Conservation (phyloP, 2,329 filamentous ascomycete species). For the Aspergillus persii region DNA sequence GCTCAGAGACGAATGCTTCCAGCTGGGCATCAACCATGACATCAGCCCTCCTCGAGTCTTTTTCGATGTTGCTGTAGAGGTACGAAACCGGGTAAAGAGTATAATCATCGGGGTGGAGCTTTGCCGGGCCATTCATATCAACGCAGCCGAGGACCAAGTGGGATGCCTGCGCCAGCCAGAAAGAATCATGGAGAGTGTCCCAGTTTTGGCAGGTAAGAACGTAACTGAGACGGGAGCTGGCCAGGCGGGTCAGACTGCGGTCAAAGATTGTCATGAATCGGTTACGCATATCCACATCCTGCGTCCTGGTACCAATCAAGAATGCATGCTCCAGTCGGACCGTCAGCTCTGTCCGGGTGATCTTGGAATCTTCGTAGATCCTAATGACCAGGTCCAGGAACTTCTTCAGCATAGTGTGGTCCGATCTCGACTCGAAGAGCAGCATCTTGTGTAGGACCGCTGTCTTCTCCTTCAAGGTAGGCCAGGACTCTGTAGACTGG, state of each 20-base stretch:
- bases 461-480: conserved; percentile 97
- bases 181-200: conserved; percentile 91
- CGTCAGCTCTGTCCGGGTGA: conserved; percentile 89
- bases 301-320: conserved; percentile 86
- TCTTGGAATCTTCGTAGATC: conserved; percentile 97
- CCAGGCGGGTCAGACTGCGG: conserved; percentile 87
- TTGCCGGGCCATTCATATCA: conserved; percentile 75
- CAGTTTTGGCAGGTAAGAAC: conserved; percentile 91
- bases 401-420: conserved; percentile 81
- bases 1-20: conserved; percentile 72
- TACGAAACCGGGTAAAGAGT: conserved; percentile 70
- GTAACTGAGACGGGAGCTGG: conserved; percentile 83
- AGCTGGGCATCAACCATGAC: conserved; percentile 79
- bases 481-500: conserved; percentile 89
- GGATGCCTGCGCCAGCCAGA: conserved; percentile 94
- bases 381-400: conserved; percentile 95
- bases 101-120: conserved; percentile 82
- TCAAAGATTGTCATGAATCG: conserved; percentile 97
- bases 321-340: conserved; percentile 98
- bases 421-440: conserved; percentile 81
- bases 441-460: conserved; percentile 99
- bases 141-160: conserved; percentile 89
- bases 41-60: conserved; percentile 62
- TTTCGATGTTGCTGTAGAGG: conserved; percentile 69
- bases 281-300: conserved; percentile 95